A percentile compares a stretch with the other conserved stretches of the same genome.
phyloP scores from a whole-genome alignment of 2,329 filamentous ascomycete genomes.

The Pseudogymnoascus sp. region DNA sequence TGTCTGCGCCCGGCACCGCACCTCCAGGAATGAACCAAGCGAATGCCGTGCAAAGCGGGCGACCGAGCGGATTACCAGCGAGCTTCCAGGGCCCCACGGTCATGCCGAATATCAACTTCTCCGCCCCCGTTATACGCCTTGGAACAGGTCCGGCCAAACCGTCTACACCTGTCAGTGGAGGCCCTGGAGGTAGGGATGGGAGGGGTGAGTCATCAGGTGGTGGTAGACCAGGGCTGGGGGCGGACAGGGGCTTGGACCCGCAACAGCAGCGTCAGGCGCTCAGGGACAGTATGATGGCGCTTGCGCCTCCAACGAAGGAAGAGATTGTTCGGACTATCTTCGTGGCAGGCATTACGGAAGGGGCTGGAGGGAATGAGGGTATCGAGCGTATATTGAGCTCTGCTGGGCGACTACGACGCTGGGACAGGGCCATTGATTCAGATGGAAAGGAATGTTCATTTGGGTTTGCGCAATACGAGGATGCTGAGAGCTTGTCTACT shows the following conservation, averaged over 20 bases:
- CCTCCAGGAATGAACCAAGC: constrained; percentile 70
- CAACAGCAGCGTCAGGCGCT: constrained; percentile 60
- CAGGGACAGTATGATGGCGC: constrained; percentile 59
- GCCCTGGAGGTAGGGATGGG: constrained; percentile 37
- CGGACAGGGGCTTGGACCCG: constrained; percentile 48
- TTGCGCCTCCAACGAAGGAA: constrained; percentile 77
- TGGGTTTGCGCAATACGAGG: constrained; percentile 93
- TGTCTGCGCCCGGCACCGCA: constrained; percentile 73
- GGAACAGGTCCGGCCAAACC: constrained; percentile 69
- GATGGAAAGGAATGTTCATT: constrained; percentile 78
- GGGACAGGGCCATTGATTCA: constrained; percentile 69
- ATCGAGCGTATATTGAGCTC: constrained; percentile 69
- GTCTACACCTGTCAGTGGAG: constrained; percentile 29
- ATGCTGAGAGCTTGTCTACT: constrained; percentile 75
- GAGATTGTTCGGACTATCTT: constrained; percentile 90
- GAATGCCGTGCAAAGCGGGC: constrained; percentile 65
- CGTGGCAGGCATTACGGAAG: constrained; percentile 74
- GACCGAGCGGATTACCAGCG: constrained; percentile 69
- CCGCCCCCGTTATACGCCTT: constrained; percentile 87
- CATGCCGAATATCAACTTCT: constrained; percentile 97
- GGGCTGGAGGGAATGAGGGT: constrained; percentile 65
- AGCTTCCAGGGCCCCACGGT: constrained; percentile 85
- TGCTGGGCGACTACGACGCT: constrained; percentile 73
- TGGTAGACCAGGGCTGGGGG: constrained; percentile 30
- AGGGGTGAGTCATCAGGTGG: constrained; percentile 30